These are phyloP conservation scores for Rubroboletus pulcherrimus DNA, from an alignment of 768 basidiomycete genomes.

Conservation along the genomic window DNA sequence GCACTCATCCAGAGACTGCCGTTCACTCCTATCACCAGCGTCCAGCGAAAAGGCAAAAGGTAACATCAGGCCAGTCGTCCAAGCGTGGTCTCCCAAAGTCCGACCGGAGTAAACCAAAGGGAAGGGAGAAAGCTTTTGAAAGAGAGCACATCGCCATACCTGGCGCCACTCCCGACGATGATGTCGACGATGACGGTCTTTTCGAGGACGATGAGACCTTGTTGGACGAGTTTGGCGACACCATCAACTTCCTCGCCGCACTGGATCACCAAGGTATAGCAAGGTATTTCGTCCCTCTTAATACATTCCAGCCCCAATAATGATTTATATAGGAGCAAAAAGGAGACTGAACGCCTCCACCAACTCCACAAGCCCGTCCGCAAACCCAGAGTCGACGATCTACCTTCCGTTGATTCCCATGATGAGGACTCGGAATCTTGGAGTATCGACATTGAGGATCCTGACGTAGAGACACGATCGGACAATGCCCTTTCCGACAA, in stretches of 20 bases:
- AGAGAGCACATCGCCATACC: slow-evolving; percentile 64
- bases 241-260: slow-evolving; percentile 60
- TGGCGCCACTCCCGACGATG: background rate
- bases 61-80: slow-evolving; percentile 30
- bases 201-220: slow-evolving; percentile 72
- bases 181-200: slow-evolving; percentile 38
- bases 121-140: slow-evolving; percentile 59
- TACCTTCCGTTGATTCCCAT: slow-evolving; percentile 68
- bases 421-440: slow-evolving; percentile 55
- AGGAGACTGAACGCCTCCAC: slow-evolving; percentile 71
- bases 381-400: slow-evolving; percentile 46
- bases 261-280: slow-evolving; percentile 80
- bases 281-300: slow-evolving; percentile 45
- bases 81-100: slow-evolving; percentile 16
- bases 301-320: background rate
- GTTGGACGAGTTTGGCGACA: slow-evolving; percentile 59
- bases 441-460: slow-evolving; percentile 42
- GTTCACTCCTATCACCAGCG: slow-evolving; percentile 25
- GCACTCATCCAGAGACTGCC: background rate
- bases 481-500: slow-evolving; percentile 4
- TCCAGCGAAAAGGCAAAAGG: slow-evolving; percentile 61
- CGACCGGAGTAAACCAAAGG: slow-evolving; percentile 38
- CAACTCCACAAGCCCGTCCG: slow-evolving; percentile 57
- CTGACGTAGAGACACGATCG: slow-evolving; percentile 24
- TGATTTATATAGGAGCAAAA: slow-evolving; percentile 64